Evolutionary conservation across 2,329 filamentous ascomycete species (phyloP).

Genomic region (Diaporthe sp.): DNA sequence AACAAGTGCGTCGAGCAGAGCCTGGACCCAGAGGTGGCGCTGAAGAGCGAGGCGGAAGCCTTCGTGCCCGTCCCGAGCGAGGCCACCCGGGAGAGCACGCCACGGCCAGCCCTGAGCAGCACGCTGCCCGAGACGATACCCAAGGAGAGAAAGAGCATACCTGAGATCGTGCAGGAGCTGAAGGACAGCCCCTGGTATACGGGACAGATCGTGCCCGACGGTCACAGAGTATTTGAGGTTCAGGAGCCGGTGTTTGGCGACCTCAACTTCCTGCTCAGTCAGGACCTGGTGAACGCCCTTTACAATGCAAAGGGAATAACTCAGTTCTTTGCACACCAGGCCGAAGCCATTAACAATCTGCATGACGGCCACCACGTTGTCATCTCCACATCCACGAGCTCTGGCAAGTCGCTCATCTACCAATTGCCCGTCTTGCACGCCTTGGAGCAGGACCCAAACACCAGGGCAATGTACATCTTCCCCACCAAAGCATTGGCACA

Average conservation of each 20-base stretch:
- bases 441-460: conserved; percentile 79
- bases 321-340: conserved; percentile 89
- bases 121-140: conserved; percentile 79
- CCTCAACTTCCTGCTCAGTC: conserved; percentile 86
- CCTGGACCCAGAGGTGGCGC: conserved; percentile 73
- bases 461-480: conserved; percentile 96
- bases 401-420: conserved; percentile 98
- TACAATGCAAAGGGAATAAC: conserved; percentile 93
- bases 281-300: conserved; percentile 92
- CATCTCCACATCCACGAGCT: conserved; percentile 93
- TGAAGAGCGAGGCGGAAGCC: conserved; percentile 67
- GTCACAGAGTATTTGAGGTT: conserved; percentile 89
- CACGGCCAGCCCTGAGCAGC: conserved; percentile 47
- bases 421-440: conserved; percentile 92
- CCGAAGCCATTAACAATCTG: conserved; percentile 91
- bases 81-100: conserved; percentile 49
- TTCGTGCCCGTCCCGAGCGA: conserved; percentile 72
- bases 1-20: conserved; percentile 74
- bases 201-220: conserved; percentile 91
- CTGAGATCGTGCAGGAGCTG: conserved; percentile 87
- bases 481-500: conserved; percentile 97
- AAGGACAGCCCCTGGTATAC: conserved; percentile 88
- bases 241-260: conserved; percentile 86
- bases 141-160: conserved; percentile 79
- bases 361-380: conserved; percentile 88